Conservation (phyloP, 305 asterid species). For the Withania somnifera region DNA sequence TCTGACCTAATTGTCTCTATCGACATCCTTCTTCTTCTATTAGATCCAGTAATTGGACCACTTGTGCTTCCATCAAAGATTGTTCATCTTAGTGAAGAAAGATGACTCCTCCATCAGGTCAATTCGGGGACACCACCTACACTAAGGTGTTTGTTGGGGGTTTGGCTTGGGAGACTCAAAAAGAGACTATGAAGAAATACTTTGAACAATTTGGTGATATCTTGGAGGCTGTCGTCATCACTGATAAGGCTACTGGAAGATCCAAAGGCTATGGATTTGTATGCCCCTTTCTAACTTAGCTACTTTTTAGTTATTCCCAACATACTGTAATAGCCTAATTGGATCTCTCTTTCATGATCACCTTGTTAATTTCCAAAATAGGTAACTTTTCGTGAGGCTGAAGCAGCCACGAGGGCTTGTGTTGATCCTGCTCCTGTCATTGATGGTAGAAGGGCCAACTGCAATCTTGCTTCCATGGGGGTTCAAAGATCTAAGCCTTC, state of each 20-base stretch:
- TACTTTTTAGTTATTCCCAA: background rate
- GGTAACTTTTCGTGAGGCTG: slow-evolving; percentile 95
- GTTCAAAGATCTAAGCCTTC: slow-evolving; percentile 94
- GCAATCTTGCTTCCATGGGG: slow-evolving; percentile 96
- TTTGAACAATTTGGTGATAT: slow-evolving; percentile 95
- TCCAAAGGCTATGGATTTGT: slow-evolving; percentile 98
- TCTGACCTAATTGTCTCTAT: slow-evolving; percentile 48
- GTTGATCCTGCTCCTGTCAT: slow-evolving; percentile 89
- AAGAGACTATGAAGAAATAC: slow-evolving; percentile 90
- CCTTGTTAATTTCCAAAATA: slow-evolving; percentile 6
- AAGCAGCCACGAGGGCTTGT: slow-evolving; percentile 93
- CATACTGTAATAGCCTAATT: background rate
- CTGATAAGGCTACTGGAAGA: slow-evolving; percentile 89
- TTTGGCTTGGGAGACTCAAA: slow-evolving; percentile 97
- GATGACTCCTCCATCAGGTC: slow-evolving; percentile 35
- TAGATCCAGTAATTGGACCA: background rate
- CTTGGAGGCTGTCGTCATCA: slow-evolving; percentile 90
- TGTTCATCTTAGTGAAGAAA: background rate
- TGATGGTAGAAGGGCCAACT: slow-evolving; percentile 96
- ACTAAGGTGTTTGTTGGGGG: slow-evolving; percentile 97
- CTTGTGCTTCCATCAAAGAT: background rate
- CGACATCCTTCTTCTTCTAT: background rate
- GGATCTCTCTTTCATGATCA: background rate
- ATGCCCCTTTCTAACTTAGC: background rate
- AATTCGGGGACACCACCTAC: slow-evolving; percentile 88